phyloP scores from a whole-genome alignment of 2,329 filamentous ascomycete genomes.

The Epichloe brachyelytri region DNA sequence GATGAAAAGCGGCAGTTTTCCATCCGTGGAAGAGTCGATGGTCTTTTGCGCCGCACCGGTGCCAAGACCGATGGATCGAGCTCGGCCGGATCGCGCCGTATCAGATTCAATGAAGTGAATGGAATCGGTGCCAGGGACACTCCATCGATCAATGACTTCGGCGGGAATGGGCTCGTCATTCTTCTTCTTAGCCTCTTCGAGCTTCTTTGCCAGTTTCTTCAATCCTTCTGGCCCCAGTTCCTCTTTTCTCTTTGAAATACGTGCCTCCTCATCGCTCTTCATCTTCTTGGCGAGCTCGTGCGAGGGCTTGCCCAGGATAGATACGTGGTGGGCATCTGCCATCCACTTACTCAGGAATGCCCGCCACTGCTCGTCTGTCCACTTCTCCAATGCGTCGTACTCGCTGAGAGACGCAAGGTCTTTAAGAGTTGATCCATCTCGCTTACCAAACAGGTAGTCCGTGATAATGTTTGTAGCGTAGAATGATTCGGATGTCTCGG shows the following conservation, averaged over 20 bases:
- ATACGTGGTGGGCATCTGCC: slow-evolving; percentile 72
- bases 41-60: slow-evolving; percentile 60
- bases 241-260: slow-evolving; percentile 66
- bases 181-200: slow-evolving; percentile 73
- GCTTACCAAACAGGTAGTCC: slow-evolving; percentile 80
- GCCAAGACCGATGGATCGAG: slow-evolving; percentile 53
- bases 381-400: slow-evolving; percentile 59
- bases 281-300: slow-evolving; percentile 64
- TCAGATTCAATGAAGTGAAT: slow-evolving; percentile 89
- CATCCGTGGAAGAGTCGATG: slow-evolving; percentile 54
- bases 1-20: slow-evolving; percentile 68
- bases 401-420: slow-evolving; percentile 43
- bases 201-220: slow-evolving; percentile 56
- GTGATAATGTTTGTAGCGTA: slow-evolving; percentile 80
- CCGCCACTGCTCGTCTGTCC: slow-evolving; percentile 78
- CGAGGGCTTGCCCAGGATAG: slow-evolving; percentile 79
- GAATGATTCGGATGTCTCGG: slow-evolving; percentile 68
- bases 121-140: slow-evolving; percentile 73
- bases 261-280: slow-evolving; percentile 66
- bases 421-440: slow-evolving; percentile 65
- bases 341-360: slow-evolving; percentile 74
- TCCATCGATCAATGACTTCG: slow-evolving; percentile 67
- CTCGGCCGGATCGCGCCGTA: slow-evolving; percentile 71
- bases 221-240: slow-evolving; percentile 73
- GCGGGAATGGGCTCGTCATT: slow-evolving; percentile 81